A percentile compares a stretch with the other conserved stretches of the same genome.
These are phyloP conservation scores for Santalum album DNA, from an alignment of 164 flowering plant genomes.

Conservation along the genomic window DNA sequence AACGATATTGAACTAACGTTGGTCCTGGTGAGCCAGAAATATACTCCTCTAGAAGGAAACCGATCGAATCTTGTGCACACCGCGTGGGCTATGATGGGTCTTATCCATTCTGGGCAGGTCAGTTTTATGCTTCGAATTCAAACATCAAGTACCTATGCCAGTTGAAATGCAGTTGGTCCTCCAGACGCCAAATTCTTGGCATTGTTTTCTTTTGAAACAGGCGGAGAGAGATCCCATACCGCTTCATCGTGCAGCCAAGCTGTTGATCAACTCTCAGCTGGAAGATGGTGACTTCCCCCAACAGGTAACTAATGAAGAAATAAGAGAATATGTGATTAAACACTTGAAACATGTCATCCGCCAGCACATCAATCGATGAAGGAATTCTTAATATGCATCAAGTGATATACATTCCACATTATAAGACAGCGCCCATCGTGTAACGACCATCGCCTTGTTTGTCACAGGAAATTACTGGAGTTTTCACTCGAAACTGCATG, in stretches of 20 bases:
- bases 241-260: conserved; percentile 37
- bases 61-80: conserved; percentile 49
- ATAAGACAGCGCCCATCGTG: no score
- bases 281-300: conserved; percentile 45
- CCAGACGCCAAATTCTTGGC: no score
- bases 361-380: no score
- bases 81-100: conserved; percentile 51
- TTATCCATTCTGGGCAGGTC: conserved; percentile 49
- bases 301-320: no score
- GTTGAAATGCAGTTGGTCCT: no score
- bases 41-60: conserved; percentile 35
- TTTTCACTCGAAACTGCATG: conserved; percentile 12
- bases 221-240: conserved; percentile 40
- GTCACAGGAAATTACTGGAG: conserved; percentile 41
- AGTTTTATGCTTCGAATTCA: not conserved
- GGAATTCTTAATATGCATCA: no score
- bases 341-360: no score
- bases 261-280: conserved; percentile 36
- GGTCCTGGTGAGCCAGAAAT: conserved; percentile 22
- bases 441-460: no score
- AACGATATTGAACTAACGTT: no score
- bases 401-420: no score
- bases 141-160: no score
- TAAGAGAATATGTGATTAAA: no score
- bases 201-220: conserved; percentile 14